Evolutionary conservation across 1,139 yeast species (phyloP).

Genomic region (Kodamaea sp.): DNA sequence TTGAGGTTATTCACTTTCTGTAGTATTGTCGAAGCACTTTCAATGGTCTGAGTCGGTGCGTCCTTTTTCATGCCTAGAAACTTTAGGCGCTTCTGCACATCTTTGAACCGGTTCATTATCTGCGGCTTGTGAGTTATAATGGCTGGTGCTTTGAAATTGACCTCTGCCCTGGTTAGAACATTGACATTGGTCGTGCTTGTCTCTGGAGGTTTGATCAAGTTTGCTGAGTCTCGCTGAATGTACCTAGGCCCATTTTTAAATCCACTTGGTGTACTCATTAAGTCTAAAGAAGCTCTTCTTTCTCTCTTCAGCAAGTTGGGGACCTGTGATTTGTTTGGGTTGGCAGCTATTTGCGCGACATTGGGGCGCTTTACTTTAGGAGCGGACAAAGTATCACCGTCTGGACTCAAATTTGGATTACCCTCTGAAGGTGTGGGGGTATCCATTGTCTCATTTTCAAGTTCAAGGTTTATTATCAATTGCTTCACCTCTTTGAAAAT

Average conservation of each 20-base stretch:
- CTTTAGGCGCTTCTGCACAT: constrained; percentile 8
- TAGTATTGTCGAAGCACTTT: too few species aligned
- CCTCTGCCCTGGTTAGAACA: constrained; percentile 34
- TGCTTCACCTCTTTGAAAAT: neutral
- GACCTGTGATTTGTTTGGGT: neutral
- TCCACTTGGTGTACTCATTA: constrained; percentile 19
- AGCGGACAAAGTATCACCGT: too few species aligned
- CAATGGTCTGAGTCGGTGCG: neutral
- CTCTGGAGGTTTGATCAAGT: constrained; percentile 34
- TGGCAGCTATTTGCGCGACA: neutral
- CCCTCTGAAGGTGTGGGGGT: too few species aligned
- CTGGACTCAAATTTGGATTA: too few species aligned
- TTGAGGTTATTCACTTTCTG: neutral
- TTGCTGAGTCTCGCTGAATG: constrained; percentile 13
- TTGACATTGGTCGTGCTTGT: constrained; percentile 35
- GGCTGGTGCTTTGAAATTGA: constrained; percentile 7
- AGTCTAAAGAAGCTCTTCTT: constrained; percentile 34
- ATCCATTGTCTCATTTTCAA: neutral
- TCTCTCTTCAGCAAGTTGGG: constrained; percentile 11
- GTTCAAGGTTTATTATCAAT: neutral
- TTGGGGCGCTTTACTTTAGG: too few species aligned
- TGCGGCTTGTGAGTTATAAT: constrained; percentile 2
- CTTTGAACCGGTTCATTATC: constrained; percentile 17
- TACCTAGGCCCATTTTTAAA: constrained; percentile 7
- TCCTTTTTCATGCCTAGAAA: constrained; percentile 1